phyloP scores from a whole-genome alignment of 2,329 filamentous ascomycete genomes.

The Beauveria caledonica region DNA sequence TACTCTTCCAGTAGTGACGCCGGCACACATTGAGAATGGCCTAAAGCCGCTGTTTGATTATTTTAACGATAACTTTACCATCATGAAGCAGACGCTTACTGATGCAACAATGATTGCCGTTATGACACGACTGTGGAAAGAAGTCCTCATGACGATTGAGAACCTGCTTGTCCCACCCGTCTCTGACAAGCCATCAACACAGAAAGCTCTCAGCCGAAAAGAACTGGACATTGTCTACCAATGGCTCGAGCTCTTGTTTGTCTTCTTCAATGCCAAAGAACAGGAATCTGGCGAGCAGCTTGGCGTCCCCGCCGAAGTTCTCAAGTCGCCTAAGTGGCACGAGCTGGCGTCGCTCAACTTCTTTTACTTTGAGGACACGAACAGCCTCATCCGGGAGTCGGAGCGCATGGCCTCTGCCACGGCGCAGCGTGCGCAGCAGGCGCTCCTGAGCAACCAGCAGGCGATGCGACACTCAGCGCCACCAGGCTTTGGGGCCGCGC shows the following conservation, averaged over 20 bases:
- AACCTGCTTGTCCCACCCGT: slow-evolving; percentile 83
- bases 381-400: slow-evolving; percentile 87
- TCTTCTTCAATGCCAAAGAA: slow-evolving; percentile 91
- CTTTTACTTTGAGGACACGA: slow-evolving; percentile 93
- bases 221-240: slow-evolving; percentile 93
- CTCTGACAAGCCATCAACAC: slow-evolving; percentile 85
- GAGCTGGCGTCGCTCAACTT: slow-evolving; percentile 94
- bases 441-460: slow-evolving; percentile 38
- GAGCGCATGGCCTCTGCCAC: slow-evolving; percentile 91
- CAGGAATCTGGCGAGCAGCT: slow-evolving; percentile 72
- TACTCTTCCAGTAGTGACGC: slow-evolving; percentile 48
- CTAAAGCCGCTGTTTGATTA: slow-evolving; percentile 82
- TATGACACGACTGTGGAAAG: slow-evolving; percentile 97
- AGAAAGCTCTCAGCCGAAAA: slow-evolving; percentile 73
- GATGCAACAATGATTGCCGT: slow-evolving; percentile 96
- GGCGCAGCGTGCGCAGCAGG: slow-evolving; percentile 64
- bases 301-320: slow-evolving; percentile 80
- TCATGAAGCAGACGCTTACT: slow-evolving; percentile 95
- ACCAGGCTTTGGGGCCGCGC: slow-evolving; percentile 31
- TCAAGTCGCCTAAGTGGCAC: slow-evolving; percentile 97
- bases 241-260: slow-evolving; percentile 84
- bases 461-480: slow-evolving; percentile 65
- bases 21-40: slow-evolving; percentile 69
- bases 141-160: slow-evolving; percentile 88
- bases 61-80: slow-evolving; percentile 97